A percentile compares a stretch with the other conserved stretches of the same genome.
phyloP scores from a whole-genome alignment of 1,139 yeast genomes.

The Magnusiomyces paraingens region DNA sequence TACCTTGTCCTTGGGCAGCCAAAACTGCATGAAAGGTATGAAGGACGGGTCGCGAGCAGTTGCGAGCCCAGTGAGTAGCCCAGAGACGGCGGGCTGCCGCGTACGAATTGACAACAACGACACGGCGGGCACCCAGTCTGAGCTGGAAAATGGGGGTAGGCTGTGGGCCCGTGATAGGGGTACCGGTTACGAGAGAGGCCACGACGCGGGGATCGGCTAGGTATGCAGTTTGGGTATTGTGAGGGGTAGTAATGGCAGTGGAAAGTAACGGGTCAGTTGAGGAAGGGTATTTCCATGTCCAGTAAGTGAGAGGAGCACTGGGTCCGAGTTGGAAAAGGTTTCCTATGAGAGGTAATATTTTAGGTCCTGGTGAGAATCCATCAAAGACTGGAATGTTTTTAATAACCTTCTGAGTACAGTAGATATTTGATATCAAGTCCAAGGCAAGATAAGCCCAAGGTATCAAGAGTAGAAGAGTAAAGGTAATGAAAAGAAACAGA shows the following conservation, averaged over 20 bases:
- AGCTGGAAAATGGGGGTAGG: slow-evolving; percentile 48
- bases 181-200: slow-evolving; percentile 16
- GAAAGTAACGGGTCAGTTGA: too few relatives aligned
- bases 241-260: too few relatives aligned
- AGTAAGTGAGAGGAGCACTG: slow-evolving; percentile 49
- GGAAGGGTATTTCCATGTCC: slow-evolving; percentile 36
- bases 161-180: slow-evolving; percentile 31
- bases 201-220: too few relatives aligned
- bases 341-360: slow-evolving; percentile 46
- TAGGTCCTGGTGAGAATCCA: slow-evolving; percentile 9
- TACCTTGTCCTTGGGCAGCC: slow-evolving; percentile 45
- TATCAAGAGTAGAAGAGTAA: background rate
- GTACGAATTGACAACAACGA: slow-evolving; percentile 60
- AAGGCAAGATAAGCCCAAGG: slow-evolving; percentile 7
- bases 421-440: slow-evolving; percentile 18
- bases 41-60: slow-evolving; percentile 60
- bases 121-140: slow-evolving; percentile 49
- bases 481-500: background rate
- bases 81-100: slow-evolving; percentile 50
- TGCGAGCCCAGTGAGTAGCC: slow-evolving; percentile 46
- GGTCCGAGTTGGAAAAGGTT: slow-evolving; percentile 42
- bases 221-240: too few relatives aligned
- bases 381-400: slow-evolving; percentile 37
- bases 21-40: slow-evolving; percentile 65
- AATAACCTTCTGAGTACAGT: slow-evolving; percentile 28